phyloP scores from a whole-genome alignment of 2,329 filamentous ascomycete genomes.

The Rugonectria rugulosa region DNA sequence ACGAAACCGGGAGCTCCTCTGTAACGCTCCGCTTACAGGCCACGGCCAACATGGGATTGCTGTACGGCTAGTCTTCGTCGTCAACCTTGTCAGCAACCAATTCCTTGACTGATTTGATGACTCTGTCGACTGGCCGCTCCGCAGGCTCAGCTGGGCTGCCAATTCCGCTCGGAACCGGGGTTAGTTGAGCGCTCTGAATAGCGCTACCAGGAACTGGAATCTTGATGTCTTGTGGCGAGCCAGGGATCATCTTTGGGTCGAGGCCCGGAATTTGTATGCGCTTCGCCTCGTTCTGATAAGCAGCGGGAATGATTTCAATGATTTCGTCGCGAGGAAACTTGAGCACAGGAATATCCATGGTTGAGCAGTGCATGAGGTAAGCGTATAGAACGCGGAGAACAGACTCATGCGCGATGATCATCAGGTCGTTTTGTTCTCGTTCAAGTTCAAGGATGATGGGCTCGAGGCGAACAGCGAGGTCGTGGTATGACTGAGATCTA shows the following conservation, averaged over 20 bases:
- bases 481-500: conserved; percentile 83
- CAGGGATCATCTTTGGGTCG: conserved; percentile 73
- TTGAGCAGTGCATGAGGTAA: conserved; percentile 98
- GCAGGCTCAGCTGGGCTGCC: conserved; percentile 54
- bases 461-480: conserved; percentile 95
- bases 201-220: conserved; percentile 70
- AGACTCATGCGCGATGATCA: conserved; percentile 97
- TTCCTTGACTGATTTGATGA: conserved; percentile 58
- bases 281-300: conserved; percentile 95
- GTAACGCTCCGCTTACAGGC: not conserved
- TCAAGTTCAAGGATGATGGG: conserved; percentile 98
- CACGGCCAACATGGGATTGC: not conserved
- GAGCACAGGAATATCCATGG: conserved; percentile 89
- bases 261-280: conserved; percentile 82
- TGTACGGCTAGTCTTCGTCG: conserved; percentile 54
- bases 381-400: conserved; percentile 97
- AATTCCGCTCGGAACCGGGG: conserved; percentile 57
- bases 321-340: conserved; percentile 97
- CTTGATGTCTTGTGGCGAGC: conserved; percentile 81
- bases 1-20: not conserved
- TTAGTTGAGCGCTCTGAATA: conserved; percentile 48
- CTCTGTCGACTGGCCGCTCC: conserved; percentile 56
- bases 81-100: conserved; percentile 61
- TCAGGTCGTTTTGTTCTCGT: conserved; percentile 94
- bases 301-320: conserved; percentile 97